Conservation (phyloP, 495 filamentous ascomycete species). For the Podospora tetraspora region DNA sequence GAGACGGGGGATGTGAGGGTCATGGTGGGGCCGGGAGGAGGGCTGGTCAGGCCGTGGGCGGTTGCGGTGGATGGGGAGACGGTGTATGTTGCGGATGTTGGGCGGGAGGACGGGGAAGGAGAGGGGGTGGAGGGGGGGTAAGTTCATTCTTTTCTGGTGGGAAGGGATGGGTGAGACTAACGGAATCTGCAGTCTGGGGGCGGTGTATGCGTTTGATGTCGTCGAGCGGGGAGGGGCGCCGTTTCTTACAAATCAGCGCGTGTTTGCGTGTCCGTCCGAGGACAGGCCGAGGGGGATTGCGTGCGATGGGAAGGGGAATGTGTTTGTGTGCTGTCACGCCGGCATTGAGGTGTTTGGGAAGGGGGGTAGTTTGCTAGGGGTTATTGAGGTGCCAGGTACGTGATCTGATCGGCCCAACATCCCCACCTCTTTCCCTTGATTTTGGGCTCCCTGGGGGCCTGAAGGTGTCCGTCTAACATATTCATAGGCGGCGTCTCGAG, state of each 20-base stretch:
- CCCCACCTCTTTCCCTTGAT: too few species aligned
- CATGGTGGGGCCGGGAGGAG: slow-evolving; percentile 34
- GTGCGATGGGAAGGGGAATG: slow-evolving; percentile 40
- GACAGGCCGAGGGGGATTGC: slow-evolving; percentile 44
- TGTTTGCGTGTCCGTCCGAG: slow-evolving; percentile 45
- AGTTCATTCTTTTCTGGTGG: neutral
- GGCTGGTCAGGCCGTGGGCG: slow-evolving; percentile 37
- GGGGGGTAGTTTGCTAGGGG: slow-evolving; percentile 39
- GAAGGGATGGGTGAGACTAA: neutral
- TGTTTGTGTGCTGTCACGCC: slow-evolving; percentile 45
- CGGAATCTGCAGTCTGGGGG: slow-evolving; percentile 18
- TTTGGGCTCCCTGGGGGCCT: too few species aligned
- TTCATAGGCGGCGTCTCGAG: slow-evolving; percentile 27
- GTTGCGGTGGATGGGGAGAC: slow-evolving; percentile 36
- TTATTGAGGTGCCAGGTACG: slow-evolving; percentile 33
- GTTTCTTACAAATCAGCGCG: slow-evolving; percentile 44
- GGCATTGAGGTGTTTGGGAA: slow-evolving; percentile 46
- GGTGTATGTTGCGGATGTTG: slow-evolving; percentile 42
- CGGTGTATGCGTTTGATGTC: slow-evolving; percentile 37
- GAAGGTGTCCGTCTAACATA: neutral
- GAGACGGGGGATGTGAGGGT: slow-evolving; percentile 30
- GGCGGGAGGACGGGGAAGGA: slow-evolving; percentile 19
- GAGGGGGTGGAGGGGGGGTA: slow-evolving; percentile 13
- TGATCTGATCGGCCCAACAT: too few species aligned
- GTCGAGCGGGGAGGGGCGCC: slow-evolving; percentile 17